Percentiles rank a stretch among this genome's conserved stretches.
Conservation (phyloP, 2,329 filamentous ascomycete genomes). For the Aspergillus uvarum region DNA sequence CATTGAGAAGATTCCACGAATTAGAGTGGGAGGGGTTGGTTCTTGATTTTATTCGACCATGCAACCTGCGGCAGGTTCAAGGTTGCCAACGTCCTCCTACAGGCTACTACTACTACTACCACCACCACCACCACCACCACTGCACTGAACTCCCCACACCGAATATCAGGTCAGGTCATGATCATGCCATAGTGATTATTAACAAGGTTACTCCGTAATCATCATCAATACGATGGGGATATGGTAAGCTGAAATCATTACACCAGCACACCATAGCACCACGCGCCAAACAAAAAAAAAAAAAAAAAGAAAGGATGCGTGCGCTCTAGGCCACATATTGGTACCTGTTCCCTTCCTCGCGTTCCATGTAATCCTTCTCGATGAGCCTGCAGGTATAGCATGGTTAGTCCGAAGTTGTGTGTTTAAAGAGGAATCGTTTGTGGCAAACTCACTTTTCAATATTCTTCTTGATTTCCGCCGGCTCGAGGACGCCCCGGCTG, state of each 20-base stretch:
- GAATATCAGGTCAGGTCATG: not conserved
- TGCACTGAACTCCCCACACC: too few species aligned
- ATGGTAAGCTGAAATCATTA: not conserved
- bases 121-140: too few species aligned
- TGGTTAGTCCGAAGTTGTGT: slow-evolving; percentile 1
- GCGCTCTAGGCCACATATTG: slow-evolving; percentile 63
- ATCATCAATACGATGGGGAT: not conserved
- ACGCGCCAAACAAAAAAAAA: not conserved
- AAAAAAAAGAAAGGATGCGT: too few species aligned
- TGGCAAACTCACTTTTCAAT: slow-evolving; percentile 73
- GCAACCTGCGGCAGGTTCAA: too few species aligned
- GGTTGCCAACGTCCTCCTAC: too few species aligned
- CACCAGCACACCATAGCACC: not conserved
- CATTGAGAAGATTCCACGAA: not conserved
- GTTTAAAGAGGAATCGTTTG: too few species aligned
- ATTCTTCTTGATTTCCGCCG: slow-evolving; percentile 89
- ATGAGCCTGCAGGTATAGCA: slow-evolving; percentile 62
- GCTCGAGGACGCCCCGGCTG: slow-evolving; percentile 79
- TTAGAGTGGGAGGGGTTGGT: not conserved
- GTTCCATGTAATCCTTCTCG: slow-evolving; percentile 90
- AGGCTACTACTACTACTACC: too few species aligned
- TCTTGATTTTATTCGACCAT: too few species aligned
- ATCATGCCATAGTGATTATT: not conserved
- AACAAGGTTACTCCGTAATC: not conserved
- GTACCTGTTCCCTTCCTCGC: slow-evolving; percentile 68